Conservation (phyloP, 805 yeast species). For the Candida sithepensis region DNA sequence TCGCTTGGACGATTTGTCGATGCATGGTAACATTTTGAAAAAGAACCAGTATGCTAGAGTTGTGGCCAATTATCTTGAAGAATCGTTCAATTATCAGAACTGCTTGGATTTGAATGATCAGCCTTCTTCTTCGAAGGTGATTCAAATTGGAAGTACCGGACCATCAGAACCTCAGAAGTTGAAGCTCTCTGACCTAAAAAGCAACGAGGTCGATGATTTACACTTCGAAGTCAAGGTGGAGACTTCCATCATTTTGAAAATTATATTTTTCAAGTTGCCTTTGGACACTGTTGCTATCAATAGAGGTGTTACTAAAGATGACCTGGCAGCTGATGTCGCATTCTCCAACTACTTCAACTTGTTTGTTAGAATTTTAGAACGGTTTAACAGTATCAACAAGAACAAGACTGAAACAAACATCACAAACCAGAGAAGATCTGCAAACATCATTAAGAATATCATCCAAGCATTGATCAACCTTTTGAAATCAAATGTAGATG, state of each 20-base stretch:
- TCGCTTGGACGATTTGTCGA: slow-evolving; percentile 25
- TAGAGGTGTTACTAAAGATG: slow-evolving; percentile 29
- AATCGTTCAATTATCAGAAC: slow-evolving; percentile 22
- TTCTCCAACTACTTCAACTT: slow-evolving; percentile 68
- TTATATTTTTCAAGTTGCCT: slow-evolving; percentile 52
- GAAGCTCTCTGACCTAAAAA: slow-evolving; percentile 16
- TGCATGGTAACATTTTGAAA: slow-evolving; percentile 27
- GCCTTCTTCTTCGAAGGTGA: too few relatives aligned
- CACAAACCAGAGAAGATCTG: slow-evolving; percentile 47
- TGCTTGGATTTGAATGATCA: slow-evolving; percentile 27
- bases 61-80: slow-evolving; percentile 33
- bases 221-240: slow-evolving; percentile 38
- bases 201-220: slow-evolving; percentile 25
- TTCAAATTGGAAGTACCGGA: slow-evolving; percentile 6
- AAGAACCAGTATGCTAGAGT: slow-evolving; percentile 32
- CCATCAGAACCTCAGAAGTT: slow-evolving; percentile 1
- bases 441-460: slow-evolving; percentile 57
- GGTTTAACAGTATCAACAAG: slow-evolving; percentile 29
- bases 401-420: slow-evolving; percentile 12
- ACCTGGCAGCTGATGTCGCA: slow-evolving; percentile 40
- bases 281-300: slow-evolving; percentile 55
- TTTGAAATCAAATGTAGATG: slow-evolving; percentile 67
- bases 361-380: slow-evolving; percentile 52
- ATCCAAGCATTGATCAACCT: slow-evolving; percentile 65
- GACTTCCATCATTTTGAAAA: slow-evolving; percentile 54